Evolutionary conservation across 192 early-diverging fungal species (phyloP).

Genomic region (Chytriomyces sp.): DNA sequence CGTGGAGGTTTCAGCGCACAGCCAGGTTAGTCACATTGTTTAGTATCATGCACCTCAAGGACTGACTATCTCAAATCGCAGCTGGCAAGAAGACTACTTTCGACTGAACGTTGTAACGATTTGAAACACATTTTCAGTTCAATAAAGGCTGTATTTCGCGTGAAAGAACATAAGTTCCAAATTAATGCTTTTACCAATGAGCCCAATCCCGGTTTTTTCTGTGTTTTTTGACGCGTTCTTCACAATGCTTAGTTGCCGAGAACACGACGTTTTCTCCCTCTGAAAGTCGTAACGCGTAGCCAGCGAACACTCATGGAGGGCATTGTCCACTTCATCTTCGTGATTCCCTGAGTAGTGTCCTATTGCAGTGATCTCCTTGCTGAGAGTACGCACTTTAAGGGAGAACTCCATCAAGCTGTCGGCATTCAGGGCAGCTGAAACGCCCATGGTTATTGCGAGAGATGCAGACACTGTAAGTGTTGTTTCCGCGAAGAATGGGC

Average conservation of each 20-base stretch:
- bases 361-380: constrained; percentile 21
- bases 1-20: constrained; percentile 37
- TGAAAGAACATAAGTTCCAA: too few relatives aligned
- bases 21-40: background rate
- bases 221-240: background rate
- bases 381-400: constrained; percentile 28
- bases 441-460: constrained; percentile 35
- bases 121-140: background rate
- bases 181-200: background rate
- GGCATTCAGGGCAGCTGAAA: constrained; percentile 39
- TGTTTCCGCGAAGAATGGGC: constrained; percentile 45
- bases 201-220: background rate
- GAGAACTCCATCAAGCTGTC: constrained; percentile 46
- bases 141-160: too few relatives aligned
- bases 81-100: constrained; percentile 48
- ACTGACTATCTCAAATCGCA: background rate
- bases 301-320: constrained; percentile 36
- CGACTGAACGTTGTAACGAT: too few relatives aligned
- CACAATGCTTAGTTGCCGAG: background rate
- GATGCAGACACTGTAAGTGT: constrained; percentile 41
- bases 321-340: constrained; percentile 39
- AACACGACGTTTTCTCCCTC: constrained; percentile 7
- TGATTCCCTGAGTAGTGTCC: constrained; percentile 25
- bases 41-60: background rate
- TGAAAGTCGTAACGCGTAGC: constrained; percentile 30